Evolutionary conservation across 106 monocot species (phyloP), one percentile per base, ranked within the genome.

Genomic region (Agapanthus africanus): DNA sequence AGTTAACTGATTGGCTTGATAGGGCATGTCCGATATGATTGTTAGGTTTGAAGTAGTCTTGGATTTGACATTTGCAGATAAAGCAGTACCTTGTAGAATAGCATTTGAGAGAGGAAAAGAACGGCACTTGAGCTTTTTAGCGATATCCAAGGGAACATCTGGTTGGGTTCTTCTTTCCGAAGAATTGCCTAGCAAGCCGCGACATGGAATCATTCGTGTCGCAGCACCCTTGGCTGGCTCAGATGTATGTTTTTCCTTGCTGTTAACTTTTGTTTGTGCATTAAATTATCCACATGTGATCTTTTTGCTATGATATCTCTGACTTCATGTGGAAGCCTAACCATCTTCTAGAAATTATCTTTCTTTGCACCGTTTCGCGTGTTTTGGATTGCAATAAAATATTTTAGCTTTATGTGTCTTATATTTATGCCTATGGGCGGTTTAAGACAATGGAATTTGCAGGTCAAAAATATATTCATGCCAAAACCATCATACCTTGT

Each of bases 61-160:
- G n/a, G n/a, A n/a, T n/a, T n/a, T n/a, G n/a, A n/a, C n/a, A n/a
- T n/a, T n/a, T 78, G 46, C 79, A 95, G 95, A 37, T 51, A 80
- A 87, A 66, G 82, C 89, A 38, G 37, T 97, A 42, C 82, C 84
- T 63, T 97, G 97, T 74, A 86, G 92, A 81, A 92, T 97, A 84
- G 97, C 97, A 76, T 97, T 97, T 69, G 92, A 97, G 69, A 89
- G 91, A 74, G 97, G 97, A 19, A 97, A 87, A 82, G 97, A 97
- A 75, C 87, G 84, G 35, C 84, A 90, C 54, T 86, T 92, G 18
- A 76, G 57, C 23, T 92, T 97, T 75, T 66, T 92, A 74, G 89
- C 89, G 16, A 33, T 97, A 41, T 86, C 97, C 16, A 81, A 44
- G 63, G 91, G 81, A 54, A 80, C 74, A 34, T 87, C 80, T 68